Base-by-base conservation (phyloP, 2,329 filamentous ascomycete species). In the Alternaria sp. region DNA sequence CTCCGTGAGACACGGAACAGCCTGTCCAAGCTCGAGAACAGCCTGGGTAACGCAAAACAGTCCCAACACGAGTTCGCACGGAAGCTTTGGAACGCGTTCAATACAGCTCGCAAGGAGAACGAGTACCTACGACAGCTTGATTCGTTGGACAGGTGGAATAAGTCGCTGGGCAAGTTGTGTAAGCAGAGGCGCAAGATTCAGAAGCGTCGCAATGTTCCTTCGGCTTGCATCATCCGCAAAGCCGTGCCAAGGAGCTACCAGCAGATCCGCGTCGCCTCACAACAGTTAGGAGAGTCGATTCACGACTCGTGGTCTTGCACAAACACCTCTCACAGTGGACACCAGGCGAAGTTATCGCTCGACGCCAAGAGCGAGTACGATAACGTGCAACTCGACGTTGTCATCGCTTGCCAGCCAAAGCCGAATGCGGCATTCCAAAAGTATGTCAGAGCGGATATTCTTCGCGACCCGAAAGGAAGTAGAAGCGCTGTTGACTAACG, bases 301-400 rank as follows among this genome's bases (percentile, higher is more conserved):
- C 49, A 30, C 2, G 26, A 51, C 19, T 65, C 65, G 1, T 68
- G 65, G 65, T 68, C 63, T n/a, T 68, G 65, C 44, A 63, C 63
- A 0, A 68, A 68, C 44, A 58, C 40, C 15, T 68, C 65, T 3
- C 65, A 68, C 21, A 54, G 45, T 12, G 65, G 60, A 23, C 65
- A 66, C 44, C 65, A 66, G 36, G 65, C 65, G 6, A 68, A 68
- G 28, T 32, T 68, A 4, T 62, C 57, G 19, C 57, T 68, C 13
- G 52, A 59, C n/a, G 56, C 63, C 6, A 30, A 50, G n/a, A 23
- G 26, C 15, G 65, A 50, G 50, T 47, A 52, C 17, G 60, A 54
- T 10, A 32, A 36, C 6, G 60, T 59, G 10, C 56, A 61, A 40
- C 63, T 68, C 15, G 65, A 68, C 25, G 60, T 68, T 32, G 63